Evolutionary conservation across 768 basidiomycete species (phyloP), one percentile per base, ranked within the genome.

Genomic region (Lentinula raphanica): DNA sequence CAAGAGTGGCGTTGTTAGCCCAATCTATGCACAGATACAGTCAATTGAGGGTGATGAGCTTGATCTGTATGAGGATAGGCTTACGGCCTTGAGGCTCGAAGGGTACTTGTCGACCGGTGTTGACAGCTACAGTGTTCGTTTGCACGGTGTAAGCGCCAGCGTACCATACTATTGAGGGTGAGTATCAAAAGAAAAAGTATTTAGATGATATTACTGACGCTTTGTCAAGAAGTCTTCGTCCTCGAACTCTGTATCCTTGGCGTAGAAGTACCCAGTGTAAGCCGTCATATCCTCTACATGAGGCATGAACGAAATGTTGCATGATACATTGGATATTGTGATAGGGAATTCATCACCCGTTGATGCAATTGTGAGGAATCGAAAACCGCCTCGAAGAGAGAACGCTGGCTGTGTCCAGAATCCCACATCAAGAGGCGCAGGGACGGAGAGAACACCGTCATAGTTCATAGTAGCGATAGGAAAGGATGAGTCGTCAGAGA

Each of bases 1-100:
- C 83, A 2, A 83, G 69, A 0, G 72, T 77, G 4, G 80, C 82
- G 57, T 82, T 79, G 62, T 84, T 83, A 25, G 72, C 73, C 82
- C 83, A 85, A 23, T 72, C 81, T 78, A 23, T 13, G 9, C 3
- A 46, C 39, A 25, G 21, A 39, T 8, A 55, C 23, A 25, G 8
- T 51, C 40, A 40, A 49, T n/a, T n/a, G n/a, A 13, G 2, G 3
- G 42, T 28, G 23, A 4, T 46, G 17, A 12, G 5, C 17, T 49
- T n/a, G 2, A 29, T 4, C 28, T 11, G 42, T 38, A 12, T 27
- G 12, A n/a, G 17, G 38, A 56, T n/a, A 12, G 32, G 32, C 69
- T 58, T 38, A 79, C 77, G 67, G 44, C 80, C 81, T 8, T 72
- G 71, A 13, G 76, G 66, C 0, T 76, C 72, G 58, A 79, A 75